Conservation (phyloP, 2,329 filamentous ascomycete species). For the Periglandula ipomoeae region DNA sequence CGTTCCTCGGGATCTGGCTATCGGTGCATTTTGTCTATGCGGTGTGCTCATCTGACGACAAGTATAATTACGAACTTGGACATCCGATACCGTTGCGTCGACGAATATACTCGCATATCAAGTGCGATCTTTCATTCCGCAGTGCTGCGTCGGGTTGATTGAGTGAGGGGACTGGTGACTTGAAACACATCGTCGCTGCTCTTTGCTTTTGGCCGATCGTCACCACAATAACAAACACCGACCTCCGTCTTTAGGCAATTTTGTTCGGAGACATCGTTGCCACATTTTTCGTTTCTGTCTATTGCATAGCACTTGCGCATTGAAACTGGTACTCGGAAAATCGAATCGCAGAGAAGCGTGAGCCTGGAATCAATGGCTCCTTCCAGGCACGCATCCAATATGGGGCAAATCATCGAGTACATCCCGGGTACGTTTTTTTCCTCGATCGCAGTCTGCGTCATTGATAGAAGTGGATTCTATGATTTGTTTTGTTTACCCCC, state of each 20-base stretch:
- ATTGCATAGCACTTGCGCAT: background rate
- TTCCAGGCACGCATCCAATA: conserved; percentile 43
- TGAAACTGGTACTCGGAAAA: background rate
- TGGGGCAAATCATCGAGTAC: conserved; percentile 91
- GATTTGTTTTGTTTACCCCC: background rate
- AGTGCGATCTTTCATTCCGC: too few relatives aligned
- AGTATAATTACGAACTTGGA: background rate
- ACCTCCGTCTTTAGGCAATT: too few relatives aligned
- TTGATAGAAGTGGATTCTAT: background rate
- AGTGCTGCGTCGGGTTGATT: background rate
- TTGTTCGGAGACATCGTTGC: too few relatives aligned
- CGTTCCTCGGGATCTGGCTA: background rate
- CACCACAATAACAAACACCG: background rate
- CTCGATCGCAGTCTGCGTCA: background rate
- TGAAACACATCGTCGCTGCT: background rate
- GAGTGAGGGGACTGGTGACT: background rate
- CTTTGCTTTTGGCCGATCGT: background rate
- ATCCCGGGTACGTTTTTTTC: conserved; percentile 64
- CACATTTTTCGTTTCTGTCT: too few relatives aligned
- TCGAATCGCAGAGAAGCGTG: conserved; percentile 7
- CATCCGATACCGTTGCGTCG: background rate
- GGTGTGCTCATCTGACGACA: background rate
- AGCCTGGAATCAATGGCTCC: conserved; percentile 37
- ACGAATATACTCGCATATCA: too few relatives aligned
- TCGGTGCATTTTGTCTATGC: background rate